A percentile compares a stretch with the other conserved stretches of the same genome.
Evolutionary conservation across 805 yeast genomes (phyloP).

Genomic region (Saturnispora mendoncae): DNA sequence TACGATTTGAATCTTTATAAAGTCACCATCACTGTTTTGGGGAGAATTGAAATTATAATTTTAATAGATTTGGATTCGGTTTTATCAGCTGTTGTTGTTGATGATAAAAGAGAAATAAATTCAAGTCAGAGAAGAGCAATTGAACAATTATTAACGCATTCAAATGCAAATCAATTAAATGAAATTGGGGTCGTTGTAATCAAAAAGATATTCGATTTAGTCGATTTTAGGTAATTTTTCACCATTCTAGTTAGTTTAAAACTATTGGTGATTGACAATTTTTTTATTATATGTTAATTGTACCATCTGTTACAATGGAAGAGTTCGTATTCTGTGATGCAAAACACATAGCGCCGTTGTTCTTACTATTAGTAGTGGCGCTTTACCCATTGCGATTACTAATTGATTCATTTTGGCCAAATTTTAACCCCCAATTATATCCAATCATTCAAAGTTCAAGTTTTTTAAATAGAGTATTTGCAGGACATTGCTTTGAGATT

Average conservation of each 20-base stretch:
- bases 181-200: not conserved
- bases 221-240: not conserved
- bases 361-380: slow-evolving; percentile 2
- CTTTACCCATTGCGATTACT: slow-evolving; percentile 8
- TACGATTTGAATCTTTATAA: slow-evolving; percentile 25
- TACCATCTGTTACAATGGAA: slow-evolving; percentile 1
- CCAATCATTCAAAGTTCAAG: slow-evolving; percentile 20
- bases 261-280: too few relatives aligned
- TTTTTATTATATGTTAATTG: slow-evolving; percentile 2
- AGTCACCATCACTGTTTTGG: slow-evolving; percentile 17
- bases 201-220: not conserved
- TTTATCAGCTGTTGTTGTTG: slow-evolving; percentile 6
- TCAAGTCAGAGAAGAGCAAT: not conserved
- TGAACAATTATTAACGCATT: slow-evolving; percentile 6
- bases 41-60: slow-evolving; percentile 17
- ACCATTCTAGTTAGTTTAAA: too few relatives aligned
- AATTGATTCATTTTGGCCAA: slow-evolving; percentile 12
- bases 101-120: not conserved
- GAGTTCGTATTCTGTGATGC: slow-evolving; percentile 3
- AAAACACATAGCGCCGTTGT: not conserved
- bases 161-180: not conserved
- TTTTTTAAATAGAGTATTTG: slow-evolving; percentile 22
- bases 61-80: slow-evolving; percentile 17
- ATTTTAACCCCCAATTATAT: slow-evolving; percentile 10
- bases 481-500: slow-evolving; percentile 26